These are phyloP conservation scores for Pythium volutum DNA, from an alignment of 352 stramenopile species.

Conservation along the genomic window DNA sequence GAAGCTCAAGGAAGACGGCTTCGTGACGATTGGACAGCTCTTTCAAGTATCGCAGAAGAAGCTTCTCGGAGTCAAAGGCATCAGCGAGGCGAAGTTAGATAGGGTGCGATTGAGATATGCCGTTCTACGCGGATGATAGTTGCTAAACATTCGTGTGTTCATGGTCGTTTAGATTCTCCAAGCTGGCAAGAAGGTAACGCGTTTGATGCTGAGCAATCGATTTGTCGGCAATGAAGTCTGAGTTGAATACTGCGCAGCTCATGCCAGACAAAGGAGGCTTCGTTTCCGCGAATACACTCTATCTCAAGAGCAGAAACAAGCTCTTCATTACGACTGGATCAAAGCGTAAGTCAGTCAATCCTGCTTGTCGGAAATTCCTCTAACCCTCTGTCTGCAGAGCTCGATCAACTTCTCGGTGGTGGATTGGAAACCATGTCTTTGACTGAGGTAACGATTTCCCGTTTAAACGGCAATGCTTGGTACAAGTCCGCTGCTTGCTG, in stretches of 20 bases:
- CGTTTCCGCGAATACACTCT: conserved; percentile 64
- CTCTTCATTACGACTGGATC: conserved; percentile 78
- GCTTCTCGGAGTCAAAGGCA: conserved; percentile 80
- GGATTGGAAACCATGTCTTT: conserved; percentile 90
- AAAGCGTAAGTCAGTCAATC: conserved; percentile 38
- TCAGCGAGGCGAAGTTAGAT: conserved; percentile 86
- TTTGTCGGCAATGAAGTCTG: neutral
- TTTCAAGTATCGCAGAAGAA: conserved; percentile 72
- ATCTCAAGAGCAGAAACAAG: conserved; percentile 66
- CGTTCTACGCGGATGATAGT: too few species aligned
- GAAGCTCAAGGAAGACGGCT: conserved; percentile 78
- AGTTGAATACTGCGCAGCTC: conserved; percentile 32
- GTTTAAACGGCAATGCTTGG: neutral
- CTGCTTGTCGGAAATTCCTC: neutral
- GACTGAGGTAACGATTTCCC: conserved; percentile 75
- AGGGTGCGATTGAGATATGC: conserved; percentile 47
- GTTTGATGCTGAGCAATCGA: neutral
- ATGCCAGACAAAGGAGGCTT: conserved; percentile 75
- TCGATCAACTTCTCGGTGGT: conserved; percentile 84
- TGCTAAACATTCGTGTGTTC: too few species aligned
- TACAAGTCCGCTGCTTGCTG: neutral
- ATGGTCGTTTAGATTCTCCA: conserved; percentile 47
- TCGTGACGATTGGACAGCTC: conserved; percentile 76
- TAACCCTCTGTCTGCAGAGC: conserved; percentile 32
- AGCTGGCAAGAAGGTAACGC: conserved; percentile 64